A percentile compares a stretch with the other conserved stretches of the same genome.
Conservation (phyloP, 495 filamentous ascomycete genomes). For the Lophiotrema nucula region DNA sequence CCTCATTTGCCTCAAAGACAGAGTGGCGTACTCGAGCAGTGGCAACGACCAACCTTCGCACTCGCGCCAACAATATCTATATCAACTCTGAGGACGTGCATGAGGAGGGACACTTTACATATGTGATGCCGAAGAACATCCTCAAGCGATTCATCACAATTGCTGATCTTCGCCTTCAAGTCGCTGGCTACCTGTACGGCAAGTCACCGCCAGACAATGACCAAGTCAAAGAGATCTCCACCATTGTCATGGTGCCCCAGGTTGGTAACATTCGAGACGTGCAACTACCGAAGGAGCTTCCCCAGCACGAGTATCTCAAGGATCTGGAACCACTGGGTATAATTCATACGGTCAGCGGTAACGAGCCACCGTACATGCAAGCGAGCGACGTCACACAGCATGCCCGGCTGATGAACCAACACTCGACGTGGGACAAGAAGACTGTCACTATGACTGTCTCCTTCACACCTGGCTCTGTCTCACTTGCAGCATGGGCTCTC, state of each 20-base stretch:
- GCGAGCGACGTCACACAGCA: slow-evolving; percentile 92
- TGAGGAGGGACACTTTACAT: slow-evolving; percentile 80
- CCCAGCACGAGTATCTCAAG: slow-evolving; percentile 88
- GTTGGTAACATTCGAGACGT: slow-evolving; percentile 91
- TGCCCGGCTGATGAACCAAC: slow-evolving; percentile 78
- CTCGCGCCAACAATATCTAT: slow-evolving; percentile 96
- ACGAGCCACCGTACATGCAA: slow-evolving; percentile 94
- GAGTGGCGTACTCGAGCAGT: slow-evolving; percentile 98
- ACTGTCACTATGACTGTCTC: slow-evolving; percentile 94
- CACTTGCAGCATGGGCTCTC: slow-evolving; percentile 86
- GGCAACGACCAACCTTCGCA: slow-evolving; percentile 92
- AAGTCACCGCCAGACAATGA: slow-evolving; percentile 90
- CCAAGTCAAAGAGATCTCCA: slow-evolving; percentile 92
- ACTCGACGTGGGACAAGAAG: slow-evolving; percentile 88
- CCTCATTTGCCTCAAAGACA: slow-evolving; percentile 96
- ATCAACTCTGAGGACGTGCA: slow-evolving; percentile 90
- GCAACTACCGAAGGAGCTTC: slow-evolving; percentile 86
- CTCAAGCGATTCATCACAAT: slow-evolving; percentile 98
- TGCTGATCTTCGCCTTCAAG: slow-evolving; percentile 93
- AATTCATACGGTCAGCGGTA: slow-evolving; percentile 93
- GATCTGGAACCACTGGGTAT: slow-evolving; percentile 88
- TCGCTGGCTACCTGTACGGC: slow-evolving; percentile 94
- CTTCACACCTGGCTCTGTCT: slow-evolving; percentile 98
- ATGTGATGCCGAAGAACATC: slow-evolving; percentile 98
- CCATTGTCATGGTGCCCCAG: slow-evolving; percentile 96